phyloP scores from a whole-genome alignment of 129 eudicot species.

The Pittosporum tobira region DNA sequence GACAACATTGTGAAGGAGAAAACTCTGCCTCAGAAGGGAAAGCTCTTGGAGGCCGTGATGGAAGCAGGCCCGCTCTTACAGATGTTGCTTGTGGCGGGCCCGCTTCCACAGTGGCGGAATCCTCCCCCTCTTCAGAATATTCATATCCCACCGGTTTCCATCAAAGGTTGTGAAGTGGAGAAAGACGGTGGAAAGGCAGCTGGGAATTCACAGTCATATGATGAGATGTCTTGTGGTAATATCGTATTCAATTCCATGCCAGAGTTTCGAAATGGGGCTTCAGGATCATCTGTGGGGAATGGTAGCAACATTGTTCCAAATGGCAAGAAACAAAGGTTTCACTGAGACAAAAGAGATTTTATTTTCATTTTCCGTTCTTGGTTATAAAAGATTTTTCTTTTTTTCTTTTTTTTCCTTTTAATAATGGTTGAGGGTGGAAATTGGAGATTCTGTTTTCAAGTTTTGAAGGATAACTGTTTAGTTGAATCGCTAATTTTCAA shows the following conservation, averaged over 20 bases:
- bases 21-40: slow-evolving; percentile 50
- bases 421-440: slow-evolving; percentile 32
- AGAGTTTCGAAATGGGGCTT: slow-evolving; percentile 27
- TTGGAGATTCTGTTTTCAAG: slow-evolving; percentile 23
- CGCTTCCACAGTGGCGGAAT: slow-evolving; percentile 50
- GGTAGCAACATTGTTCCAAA: slow-evolving; percentile 14
- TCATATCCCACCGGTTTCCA: slow-evolving; percentile 34
- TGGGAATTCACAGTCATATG: slow-evolving; percentile 15
- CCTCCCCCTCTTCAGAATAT: slow-evolving; percentile 36
- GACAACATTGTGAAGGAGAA: slow-evolving; percentile 51
- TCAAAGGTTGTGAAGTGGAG: slow-evolving; percentile 15
- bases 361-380: background rate
- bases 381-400: slow-evolving; percentile 27
- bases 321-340: slow-evolving; percentile 51
- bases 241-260: slow-evolving; percentile 20
- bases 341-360: slow-evolving; percentile 11
- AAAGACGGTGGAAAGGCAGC: slow-evolving; percentile 11
- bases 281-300: slow-evolving; percentile 16
- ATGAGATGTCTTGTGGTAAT: slow-evolving; percentile 34
- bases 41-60: slow-evolving; percentile 43
- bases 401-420: too few relatives aligned
- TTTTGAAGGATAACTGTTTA: slow-evolving; percentile 23
- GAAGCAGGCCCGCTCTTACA: slow-evolving; percentile 60
- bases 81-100: slow-evolving; percentile 35
- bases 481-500: slow-evolving; percentile 8